Percentiles rank a stretch among this genome's conserved stretches.
These are phyloP conservation scores for Wickerhamiella sorbophila DNA, from an alignment of 805 yeast genomes.

Conservation along the genomic window DNA sequence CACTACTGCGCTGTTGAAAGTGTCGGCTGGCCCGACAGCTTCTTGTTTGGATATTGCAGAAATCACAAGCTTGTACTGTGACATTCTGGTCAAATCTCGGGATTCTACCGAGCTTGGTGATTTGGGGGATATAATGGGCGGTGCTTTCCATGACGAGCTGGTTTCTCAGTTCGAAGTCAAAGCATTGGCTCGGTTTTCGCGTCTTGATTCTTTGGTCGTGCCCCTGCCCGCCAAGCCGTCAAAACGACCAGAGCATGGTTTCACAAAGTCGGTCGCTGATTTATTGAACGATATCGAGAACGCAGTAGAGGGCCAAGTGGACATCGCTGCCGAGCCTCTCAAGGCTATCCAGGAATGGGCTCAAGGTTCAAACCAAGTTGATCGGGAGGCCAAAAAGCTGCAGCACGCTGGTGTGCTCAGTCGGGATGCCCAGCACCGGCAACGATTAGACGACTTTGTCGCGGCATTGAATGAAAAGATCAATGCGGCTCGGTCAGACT, in stretches of 20 bases:
- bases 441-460: neutral
- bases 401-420: neutral
- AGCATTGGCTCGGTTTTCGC: neutral
- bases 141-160: conserved; percentile 7
- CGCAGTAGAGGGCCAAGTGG: neutral
- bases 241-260: neutral
- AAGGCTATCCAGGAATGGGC: neutral
- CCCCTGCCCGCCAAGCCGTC: neutral
- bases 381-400: neutral
- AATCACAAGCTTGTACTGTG: conserved; percentile 3
- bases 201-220: neutral
- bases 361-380: neutral
- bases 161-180: neutral
- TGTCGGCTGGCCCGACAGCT: neutral
- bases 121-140: conserved; percentile 7
- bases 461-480: neutral
- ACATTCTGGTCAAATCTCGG: conserved; percentile 7
- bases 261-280: neutral
- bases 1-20: neutral
- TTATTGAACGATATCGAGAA: neutral
- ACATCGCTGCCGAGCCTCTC: neutral
- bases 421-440: neutral
- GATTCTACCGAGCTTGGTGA: conserved; percentile 5
- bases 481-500: neutral
- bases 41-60: neutral